Evolutionary conservation across 768 basidiomycete genomes (phyloP).

Genomic region (Mycena maculata): DNA sequence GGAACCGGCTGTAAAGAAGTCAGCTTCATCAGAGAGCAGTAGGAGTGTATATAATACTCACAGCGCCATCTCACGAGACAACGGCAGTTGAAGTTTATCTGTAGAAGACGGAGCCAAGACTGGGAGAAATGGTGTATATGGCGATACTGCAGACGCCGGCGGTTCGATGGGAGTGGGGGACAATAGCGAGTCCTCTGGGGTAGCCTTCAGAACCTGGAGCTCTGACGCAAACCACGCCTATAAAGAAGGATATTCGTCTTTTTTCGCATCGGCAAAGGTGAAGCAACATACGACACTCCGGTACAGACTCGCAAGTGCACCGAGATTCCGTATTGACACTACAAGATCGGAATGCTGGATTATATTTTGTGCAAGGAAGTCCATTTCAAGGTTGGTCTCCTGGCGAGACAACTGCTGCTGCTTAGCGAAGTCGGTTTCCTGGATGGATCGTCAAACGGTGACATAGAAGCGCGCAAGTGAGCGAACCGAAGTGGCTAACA

Average conservation of each 20-base stretch:
- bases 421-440: conserved; percentile 57
- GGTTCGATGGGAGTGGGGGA: conserved; percentile 67
- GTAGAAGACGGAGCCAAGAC: conserved; percentile 50
- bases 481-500: conserved; percentile 66
- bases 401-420: conserved; percentile 72
- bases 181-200: conserved; percentile 62
- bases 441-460: background rate
- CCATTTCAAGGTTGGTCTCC: conserved; percentile 84
- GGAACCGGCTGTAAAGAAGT: conserved; percentile 77
- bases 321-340: conserved; percentile 75
- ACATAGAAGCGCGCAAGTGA: background rate
- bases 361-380: conserved; percentile 64
- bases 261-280: background rate
- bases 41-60: conserved; percentile 59
- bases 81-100: conserved; percentile 73
- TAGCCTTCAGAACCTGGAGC: conserved; percentile 73
- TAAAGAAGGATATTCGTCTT: conserved; percentile 10
- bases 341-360: conserved; percentile 77
- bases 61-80: conserved; percentile 92
- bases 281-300: conserved; percentile 80
- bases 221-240: conserved; percentile 90
- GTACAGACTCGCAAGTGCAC: conserved; percentile 82
- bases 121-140: conserved; percentile 62
- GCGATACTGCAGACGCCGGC: conserved; percentile 59
- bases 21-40: conserved; percentile 6